Conservation (phyloP, 495 filamentous ascomycete species). For the Chaetomidium leptoderma region DNA sequence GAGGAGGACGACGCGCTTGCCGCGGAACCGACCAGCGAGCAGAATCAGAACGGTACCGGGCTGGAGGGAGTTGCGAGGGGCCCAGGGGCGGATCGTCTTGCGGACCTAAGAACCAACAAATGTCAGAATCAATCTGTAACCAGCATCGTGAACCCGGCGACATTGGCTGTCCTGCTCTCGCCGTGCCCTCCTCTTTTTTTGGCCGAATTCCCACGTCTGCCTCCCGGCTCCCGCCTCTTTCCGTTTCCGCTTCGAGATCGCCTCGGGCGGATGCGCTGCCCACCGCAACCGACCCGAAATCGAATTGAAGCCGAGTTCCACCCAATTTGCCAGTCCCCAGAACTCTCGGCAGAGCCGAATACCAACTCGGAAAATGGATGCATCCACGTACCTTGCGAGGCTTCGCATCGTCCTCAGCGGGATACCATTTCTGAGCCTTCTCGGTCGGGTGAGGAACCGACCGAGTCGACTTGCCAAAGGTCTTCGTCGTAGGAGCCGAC, state of each 20-base stretch:
- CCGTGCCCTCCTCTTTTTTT: conserved; percentile 5
- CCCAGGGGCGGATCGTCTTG: conserved; percentile 83
- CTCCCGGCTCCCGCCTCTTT: neutral
- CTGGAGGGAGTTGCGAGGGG: conserved; percentile 77
- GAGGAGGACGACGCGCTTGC: conserved; percentile 98
- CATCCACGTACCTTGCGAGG: conserved; percentile 80
- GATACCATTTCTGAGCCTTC: conserved; percentile 99
- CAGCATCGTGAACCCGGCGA: neutral
- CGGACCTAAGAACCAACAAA: conserved; percentile 61
- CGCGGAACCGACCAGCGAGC: conserved; percentile 98
- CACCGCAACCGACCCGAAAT: conserved; percentile 10
- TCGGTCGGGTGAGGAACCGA: conserved; percentile 74
- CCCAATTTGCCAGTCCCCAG: conserved; percentile 17
- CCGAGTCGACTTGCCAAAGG: conserved; percentile 95
- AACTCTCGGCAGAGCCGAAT: conserved; percentile 11
- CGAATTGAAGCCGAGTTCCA: conserved; percentile 14
- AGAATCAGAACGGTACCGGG: conserved; percentile 96
- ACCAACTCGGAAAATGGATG: conserved; percentile 15
- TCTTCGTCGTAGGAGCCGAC: conserved; percentile 78
- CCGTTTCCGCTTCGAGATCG: neutral
- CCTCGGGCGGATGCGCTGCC: neutral
- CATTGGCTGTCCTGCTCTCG: neutral
- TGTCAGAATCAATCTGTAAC: conserved; percentile 24
- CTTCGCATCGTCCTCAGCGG: conserved; percentile 85
- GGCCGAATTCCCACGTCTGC: neutral